Base-by-base conservation (phyloP, 2,329 filamentous ascomycete genomes). In the Chrysoporthe puriensis region DNA sequence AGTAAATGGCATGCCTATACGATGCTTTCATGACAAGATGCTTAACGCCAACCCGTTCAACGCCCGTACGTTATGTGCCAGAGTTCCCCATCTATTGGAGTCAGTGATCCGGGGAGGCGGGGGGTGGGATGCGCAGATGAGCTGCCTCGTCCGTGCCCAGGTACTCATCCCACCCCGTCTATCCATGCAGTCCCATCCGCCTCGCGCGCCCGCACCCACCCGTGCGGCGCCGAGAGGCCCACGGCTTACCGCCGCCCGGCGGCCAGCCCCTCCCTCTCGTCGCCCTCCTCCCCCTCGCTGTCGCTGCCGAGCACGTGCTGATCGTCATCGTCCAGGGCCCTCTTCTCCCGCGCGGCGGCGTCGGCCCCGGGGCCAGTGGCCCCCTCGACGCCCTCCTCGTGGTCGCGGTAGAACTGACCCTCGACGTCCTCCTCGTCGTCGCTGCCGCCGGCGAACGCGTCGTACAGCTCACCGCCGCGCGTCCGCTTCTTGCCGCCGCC, bases 401-500 rank as follows among this genome's bases (percentile, higher is more conserved):
- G 72, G 62, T 78, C 77, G 21, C 73, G 73, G 67, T 77, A 79
- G 32, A 64, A 69, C 66, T 84, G 57, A 2, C 57, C 57, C 13
- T 42, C 56, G 14, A 50, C 81, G 21, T 77, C 79, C 66, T 93
- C 91, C 67, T 96, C 94, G 67, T 95, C 95, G 34, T 87, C 85
- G 69, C 86, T 89, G 63, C 94, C 95, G 18, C 93, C 94, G 0
- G 96, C 96, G 84, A 99, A 99, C 4, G 96, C 96, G 82, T 99
- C 96, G 77, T 99, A 99, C 57, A 99, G 82, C 81, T 98, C 95
- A 40, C 95, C 94, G 2, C 93, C 96, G 26, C 93, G 79, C 63
- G 85, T 84, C 71, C 86, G 84, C 72, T 81, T 82, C 72, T 78
- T 76, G 36, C 74, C 74, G 9, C 83, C 78, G 69, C 65, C 77